Base-by-base conservation (phyloP, 148 eudicot genomes). In the Beta vulgaris region DNA sequence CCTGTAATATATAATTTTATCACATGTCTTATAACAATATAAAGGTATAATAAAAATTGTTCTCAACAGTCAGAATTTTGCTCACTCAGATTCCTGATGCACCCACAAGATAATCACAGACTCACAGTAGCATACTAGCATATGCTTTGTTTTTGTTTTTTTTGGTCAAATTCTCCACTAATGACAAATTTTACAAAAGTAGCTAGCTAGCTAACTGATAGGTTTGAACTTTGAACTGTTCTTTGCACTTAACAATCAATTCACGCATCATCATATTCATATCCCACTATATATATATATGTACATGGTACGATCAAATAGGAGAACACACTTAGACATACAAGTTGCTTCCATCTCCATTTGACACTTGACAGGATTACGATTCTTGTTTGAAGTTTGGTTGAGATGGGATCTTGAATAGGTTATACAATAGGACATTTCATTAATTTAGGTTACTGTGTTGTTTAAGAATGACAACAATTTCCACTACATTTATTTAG, bases 161-260 rank as follows among this genome's bases (percentile, higher is more conserved):
- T n/a, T n/a, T n/a, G n/a, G 65, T 39, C 65, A 61, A 61, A 61
- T n/a, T 15, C 21, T 61, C 65, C 65, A 61, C 65, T 61, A 61
- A 31, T 61, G 65, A 31, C 21, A 13, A 61, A 16, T 31, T 57
- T 8, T 23, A 1, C 31, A 57, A 25, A 57, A 16, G 4, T 16
- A 1, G 21, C 1, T n/a, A 19, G 3, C 21, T 53, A 53, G 7
- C 26, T 61, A 61, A 8, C 65, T 29, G 9, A 34, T 61, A 13
- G 2, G n/a, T 28, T 58, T 61, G 35, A 25, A 57, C 29, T 57
- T 57, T 21, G 3, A 25, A 54, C 32, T 16, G 39, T 39, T 13
- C 8, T 7, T 32, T 61, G 39, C 59, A 54, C 59, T 54, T 54
- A 54, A n/a, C 25, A 54, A 54, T 54, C 59, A 54, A 2, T 23